These are phyloP conservation scores for Emericellopsis atlantica DNA, from an alignment of 2,329 filamentous ascomycete genomes.

Conservation along the genomic window DNA sequence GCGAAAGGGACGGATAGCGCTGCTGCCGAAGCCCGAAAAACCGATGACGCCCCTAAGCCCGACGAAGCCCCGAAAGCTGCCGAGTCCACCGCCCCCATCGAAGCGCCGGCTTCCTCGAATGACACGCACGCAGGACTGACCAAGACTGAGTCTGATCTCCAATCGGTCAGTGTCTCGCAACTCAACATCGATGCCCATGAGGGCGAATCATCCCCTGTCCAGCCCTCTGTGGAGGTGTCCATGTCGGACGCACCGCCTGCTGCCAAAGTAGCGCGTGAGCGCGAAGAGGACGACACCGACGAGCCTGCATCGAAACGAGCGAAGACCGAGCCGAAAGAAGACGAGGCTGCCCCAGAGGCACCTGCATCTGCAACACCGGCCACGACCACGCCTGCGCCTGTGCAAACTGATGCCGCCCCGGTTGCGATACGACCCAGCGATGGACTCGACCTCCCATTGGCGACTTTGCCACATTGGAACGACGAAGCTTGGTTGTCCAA, in stretches of 20 bases:
- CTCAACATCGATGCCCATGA: conserved; percentile 23
- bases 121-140: conserved; percentile 7
- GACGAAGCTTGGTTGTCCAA: conserved; percentile 29
- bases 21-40: conserved; percentile 3
- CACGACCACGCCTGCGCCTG: conserved; percentile 4
- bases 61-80: conserved; percentile 6
- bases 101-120: background rate
- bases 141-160: conserved; percentile 19
- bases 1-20: background rate
- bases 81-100: background rate
- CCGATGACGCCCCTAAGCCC: conserved; percentile 2
- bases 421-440: conserved; percentile 2
- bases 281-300: conserved; percentile 58
- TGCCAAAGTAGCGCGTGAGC: conserved; percentile 57
- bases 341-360: conserved; percentile 10
- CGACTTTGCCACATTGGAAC: conserved; percentile 20
- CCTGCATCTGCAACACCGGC: background rate
- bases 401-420: conserved; percentile 7
- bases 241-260: conserved; percentile 40
- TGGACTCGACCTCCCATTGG: background rate
- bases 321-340: conserved; percentile 50
- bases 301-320: conserved; percentile 71
- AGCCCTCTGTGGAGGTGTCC: conserved; percentile 26
- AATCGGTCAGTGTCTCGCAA: conserved; percentile 23
- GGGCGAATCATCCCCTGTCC: conserved; percentile 11